A percentile compares a stretch with the other conserved stretches of the same genome.
Conservation (phyloP, 2,329 filamentous ascomycete genomes). For the Fusarium circinatum region DNA sequence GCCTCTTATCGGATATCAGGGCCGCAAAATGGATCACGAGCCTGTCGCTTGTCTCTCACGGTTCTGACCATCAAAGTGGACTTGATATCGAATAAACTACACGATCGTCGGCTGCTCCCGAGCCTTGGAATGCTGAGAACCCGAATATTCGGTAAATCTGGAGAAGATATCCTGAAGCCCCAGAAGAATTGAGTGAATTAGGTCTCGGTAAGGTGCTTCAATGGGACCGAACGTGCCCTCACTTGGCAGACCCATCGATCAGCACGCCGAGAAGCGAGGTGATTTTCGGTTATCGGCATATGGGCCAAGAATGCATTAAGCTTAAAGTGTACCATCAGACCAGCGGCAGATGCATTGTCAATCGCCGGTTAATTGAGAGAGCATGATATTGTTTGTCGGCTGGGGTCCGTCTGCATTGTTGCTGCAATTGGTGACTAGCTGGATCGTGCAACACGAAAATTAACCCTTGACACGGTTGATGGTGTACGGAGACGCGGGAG, state of each 20-base stretch:
- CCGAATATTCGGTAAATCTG: constrained; percentile 15
- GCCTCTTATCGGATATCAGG: constrained; percentile 37
- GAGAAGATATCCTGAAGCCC: constrained; percentile 2
- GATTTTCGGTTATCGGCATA: constrained; percentile 21
- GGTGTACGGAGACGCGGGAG: constrained; percentile 37
- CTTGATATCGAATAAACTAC: background rate
- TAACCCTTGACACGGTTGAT: background rate
- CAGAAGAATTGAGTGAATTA: constrained; percentile 6
- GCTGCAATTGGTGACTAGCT: background rate
- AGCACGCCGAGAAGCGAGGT: background rate
- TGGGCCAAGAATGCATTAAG: constrained; percentile 1
- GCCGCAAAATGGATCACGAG: constrained; percentile 19
- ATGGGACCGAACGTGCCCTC: background rate
- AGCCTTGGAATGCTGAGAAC: background rate
- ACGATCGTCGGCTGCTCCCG: background rate
- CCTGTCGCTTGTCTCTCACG: background rate
- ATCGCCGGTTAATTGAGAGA: background rate
- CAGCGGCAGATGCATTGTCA: background rate
- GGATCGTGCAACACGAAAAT: background rate
- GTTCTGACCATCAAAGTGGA: background rate
- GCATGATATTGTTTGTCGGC: background rate
- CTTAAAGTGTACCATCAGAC: background rate
- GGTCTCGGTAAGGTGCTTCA: background rate
- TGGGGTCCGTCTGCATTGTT: background rate
- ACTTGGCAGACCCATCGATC: constrained; percentile 15